A percentile compares a stretch with the other conserved stretches of the same genome.
These are phyloP conservation scores for Berkeleyomyces rouxiae DNA, from an alignment of 2,329 filamentous ascomycete species.

Conservation along the genomic window DNA sequence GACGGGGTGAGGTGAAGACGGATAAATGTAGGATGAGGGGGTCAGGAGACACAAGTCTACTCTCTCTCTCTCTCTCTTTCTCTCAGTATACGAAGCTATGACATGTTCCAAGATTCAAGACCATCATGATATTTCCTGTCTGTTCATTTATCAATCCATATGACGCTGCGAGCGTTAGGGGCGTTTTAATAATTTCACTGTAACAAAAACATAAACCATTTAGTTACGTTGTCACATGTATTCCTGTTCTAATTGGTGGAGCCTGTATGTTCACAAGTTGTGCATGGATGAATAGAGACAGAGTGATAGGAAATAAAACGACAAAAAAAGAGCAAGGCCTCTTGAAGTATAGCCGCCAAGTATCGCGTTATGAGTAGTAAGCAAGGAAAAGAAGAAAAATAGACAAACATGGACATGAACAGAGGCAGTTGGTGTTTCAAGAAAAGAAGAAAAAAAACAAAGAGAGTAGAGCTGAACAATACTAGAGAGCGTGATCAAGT, in stretches of 20 bases:
- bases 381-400: not conserved
- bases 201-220: no score
- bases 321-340: not conserved
- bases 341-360: not conserved
- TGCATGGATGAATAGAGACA: not conserved
- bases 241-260: not conserved
- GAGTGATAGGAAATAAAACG: not conserved
- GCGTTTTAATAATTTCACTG: not conserved
- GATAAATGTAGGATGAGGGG: not conserved
- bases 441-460: not conserved
- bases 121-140: not conserved
- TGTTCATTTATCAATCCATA: not conserved
- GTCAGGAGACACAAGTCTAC: not conserved
- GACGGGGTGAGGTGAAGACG: conserved; percentile 6
- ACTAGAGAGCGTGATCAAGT: no score
- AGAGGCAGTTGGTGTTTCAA: not conserved
- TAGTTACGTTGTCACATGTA: no score
- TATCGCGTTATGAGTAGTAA: not conserved
- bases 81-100: not conserved
- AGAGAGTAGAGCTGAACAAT: no score
- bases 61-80: not conserved
- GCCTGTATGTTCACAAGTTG: not conserved
- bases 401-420: not conserved
- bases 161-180: not conserved
- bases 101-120: not conserved